These are phyloP conservation scores for Lathyrus aphaca DNA, from an alignment of 306 rosid genomes.

Conservation along the genomic window DNA sequence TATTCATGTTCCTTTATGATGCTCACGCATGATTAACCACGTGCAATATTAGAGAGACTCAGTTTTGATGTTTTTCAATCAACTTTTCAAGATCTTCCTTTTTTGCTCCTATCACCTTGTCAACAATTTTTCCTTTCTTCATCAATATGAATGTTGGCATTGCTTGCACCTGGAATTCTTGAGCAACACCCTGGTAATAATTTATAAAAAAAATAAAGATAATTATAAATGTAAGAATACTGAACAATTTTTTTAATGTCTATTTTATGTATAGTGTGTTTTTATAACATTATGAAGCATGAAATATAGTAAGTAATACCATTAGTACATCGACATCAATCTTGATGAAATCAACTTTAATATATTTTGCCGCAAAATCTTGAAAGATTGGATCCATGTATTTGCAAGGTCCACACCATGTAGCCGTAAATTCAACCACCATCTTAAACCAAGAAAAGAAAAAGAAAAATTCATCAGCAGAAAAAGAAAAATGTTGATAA, in stretches of 20 bases:
- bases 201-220: too few relatives aligned
- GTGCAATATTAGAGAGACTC: constrained; percentile 24
- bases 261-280: background rate
- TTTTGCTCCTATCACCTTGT: constrained; percentile 67
- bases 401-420: constrained; percentile 90
- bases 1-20: constrained; percentile 30
- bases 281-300: background rate
- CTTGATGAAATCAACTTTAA: constrained; percentile 62
- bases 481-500: background rate
- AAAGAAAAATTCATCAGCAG: background rate
- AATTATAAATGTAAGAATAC: background rate
- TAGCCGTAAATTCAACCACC: constrained; percentile 83
- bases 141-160: constrained; percentile 80
- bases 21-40: background rate
- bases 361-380: constrained; percentile 58
- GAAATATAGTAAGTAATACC: constrained; percentile 41
- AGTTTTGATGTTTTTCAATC: constrained; percentile 63
- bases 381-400: constrained; percentile 61
- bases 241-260: too few relatives aligned
- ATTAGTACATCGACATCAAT: constrained; percentile 75
- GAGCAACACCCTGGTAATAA: constrained; percentile 54
- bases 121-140: constrained; percentile 67
- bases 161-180: constrained; percentile 63
- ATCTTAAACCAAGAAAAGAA: constrained; percentile 41
- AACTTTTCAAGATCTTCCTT: constrained; percentile 65